phyloP scores from a whole-genome alignment of 768 basidiomycete species.

The Calocybe gangraenosa region DNA sequence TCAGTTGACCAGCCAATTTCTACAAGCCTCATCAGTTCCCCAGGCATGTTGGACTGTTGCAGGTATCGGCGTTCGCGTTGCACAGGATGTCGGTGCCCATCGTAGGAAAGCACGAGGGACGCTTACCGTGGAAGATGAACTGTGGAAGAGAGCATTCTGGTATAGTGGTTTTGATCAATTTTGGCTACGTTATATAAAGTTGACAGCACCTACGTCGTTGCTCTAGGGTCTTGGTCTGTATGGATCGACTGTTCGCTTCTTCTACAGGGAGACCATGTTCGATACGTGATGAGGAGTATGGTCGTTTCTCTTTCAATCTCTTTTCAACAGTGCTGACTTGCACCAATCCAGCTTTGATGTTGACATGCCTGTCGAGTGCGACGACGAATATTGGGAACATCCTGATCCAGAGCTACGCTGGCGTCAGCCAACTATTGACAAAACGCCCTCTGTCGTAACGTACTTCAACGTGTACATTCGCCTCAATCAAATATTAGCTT shows the following conservation, averaged over 20 bases:
- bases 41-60: slow-evolving; percentile 66
- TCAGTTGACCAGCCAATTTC: slow-evolving; percentile 48
- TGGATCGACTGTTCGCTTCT: slow-evolving; percentile 49
- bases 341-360: slow-evolving; percentile 57
- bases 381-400: slow-evolving; percentile 74
- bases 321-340: slow-evolving; percentile 2
- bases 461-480: slow-evolving; percentile 55
- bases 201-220: no score
- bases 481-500: slow-evolving; percentile 62
- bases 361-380: slow-evolving; percentile 60
- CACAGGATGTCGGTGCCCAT: slow-evolving; percentile 79
- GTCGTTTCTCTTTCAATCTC: slow-evolving; percentile 3
- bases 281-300: slow-evolving; percentile 78
- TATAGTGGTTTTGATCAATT: no score
- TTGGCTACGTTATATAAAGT: no score
- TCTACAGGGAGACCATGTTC: slow-evolving; percentile 69
- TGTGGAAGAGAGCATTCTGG: slow-evolving; percentile 74
- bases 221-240: slow-evolving; percentile 46
- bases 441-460: slow-evolving; percentile 50
- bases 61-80: slow-evolving; percentile 69
- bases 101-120: slow-evolving; percentile 30
- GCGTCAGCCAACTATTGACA: slow-evolving; percentile 53
- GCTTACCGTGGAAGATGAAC: slow-evolving; percentile 56
- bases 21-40: slow-evolving; percentile 55
- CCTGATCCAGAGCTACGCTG: slow-evolving; percentile 56